Evolutionary conservation across 768 basidiomycete species (phyloP), one percentile per base, ranked within the genome.

Genomic region (Lactarius indigo): DNA sequence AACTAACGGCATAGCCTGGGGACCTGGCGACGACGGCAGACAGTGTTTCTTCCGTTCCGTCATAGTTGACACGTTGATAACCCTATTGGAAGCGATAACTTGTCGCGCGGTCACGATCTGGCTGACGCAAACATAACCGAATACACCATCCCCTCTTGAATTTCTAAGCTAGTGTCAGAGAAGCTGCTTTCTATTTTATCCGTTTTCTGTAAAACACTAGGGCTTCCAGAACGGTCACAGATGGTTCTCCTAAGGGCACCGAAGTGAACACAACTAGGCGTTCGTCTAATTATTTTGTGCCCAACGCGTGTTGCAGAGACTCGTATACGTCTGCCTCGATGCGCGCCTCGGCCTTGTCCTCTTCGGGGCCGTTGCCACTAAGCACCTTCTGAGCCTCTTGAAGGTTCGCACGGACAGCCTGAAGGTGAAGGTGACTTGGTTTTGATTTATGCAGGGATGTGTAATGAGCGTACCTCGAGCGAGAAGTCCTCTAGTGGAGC

Each of bases 251-350:
- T 50, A 52, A 37, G 18, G 30, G 18, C 28, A 7, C 31, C 33
- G 20, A 23, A 39, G 37, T 41, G 44, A 59, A 55, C 31, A 59
- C 57, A 58, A 52, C 37, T 54, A 70, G 39, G 55, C 42, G 55
- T 50, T 57, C 12, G n/a, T 54, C 54, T 47, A 65, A 66, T 73
- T 78, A 84, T 74, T 82, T 82, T 60, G 81, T 77, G 60, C 77
- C 76, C 70, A 98, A 78, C 71, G 94, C 94, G 70, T 91, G 85
- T 77, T 98, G 96, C 66, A 99, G 83, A 52, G 93, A 87, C 82
- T 98, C 97, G 76, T 96, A 98, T 64, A 98, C 96, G 75, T 96
- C 95, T 41, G 91, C 91, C 80, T 99, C 96, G 76, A 98, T 87
- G 71, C 87, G 85, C 37, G 96, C 97, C 80, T 96, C 95, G 67